Evolutionary conservation across 2,329 filamentous ascomycete genomes (phyloP).

Genomic region (Fusarium foetens): DNA sequence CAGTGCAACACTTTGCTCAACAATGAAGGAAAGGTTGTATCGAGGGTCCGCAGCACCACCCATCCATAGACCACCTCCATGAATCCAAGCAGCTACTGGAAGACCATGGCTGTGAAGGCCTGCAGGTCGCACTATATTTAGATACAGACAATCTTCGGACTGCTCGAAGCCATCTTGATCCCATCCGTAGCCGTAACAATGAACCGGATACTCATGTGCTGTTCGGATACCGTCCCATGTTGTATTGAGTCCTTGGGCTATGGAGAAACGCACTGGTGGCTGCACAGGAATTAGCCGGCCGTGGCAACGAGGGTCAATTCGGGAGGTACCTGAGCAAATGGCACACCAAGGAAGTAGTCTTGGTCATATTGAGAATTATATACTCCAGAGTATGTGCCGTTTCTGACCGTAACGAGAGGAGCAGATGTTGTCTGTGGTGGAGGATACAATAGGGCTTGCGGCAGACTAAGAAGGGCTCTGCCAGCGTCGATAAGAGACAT

Average conservation of each 20-base stretch:
- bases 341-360: conserved; percentile 24
- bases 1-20: conserved; percentile 57
- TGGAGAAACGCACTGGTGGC: conserved; percentile 31
- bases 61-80: conserved; percentile 53
- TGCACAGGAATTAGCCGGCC: conserved; percentile 5
- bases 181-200: conserved; percentile 62
- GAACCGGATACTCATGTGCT: conserved; percentile 57
- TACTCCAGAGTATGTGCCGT: conserved; percentile 24
- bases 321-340: conserved; percentile 6
- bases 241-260: conserved; percentile 54
- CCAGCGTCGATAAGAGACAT: neutral
- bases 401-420: conserved; percentile 12
- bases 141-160: conserved; percentile 68
- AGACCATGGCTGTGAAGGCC: conserved; percentile 56
- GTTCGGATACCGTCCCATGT: conserved; percentile 54
- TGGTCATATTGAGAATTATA: conserved; percentile 16
- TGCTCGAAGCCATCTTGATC: conserved; percentile 39
- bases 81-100: conserved; percentile 69
- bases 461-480: neutral
- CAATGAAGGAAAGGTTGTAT: conserved; percentile 71
- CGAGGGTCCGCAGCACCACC: conserved; percentile 55
- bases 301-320: accelerated
- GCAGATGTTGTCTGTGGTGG: neutral
- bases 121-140: conserved; percentile 69
- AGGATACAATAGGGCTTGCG: neutral